phyloP scores from a whole-genome alignment of 768 basidiomycete species.

The Filobasidium wieringae region DNA sequence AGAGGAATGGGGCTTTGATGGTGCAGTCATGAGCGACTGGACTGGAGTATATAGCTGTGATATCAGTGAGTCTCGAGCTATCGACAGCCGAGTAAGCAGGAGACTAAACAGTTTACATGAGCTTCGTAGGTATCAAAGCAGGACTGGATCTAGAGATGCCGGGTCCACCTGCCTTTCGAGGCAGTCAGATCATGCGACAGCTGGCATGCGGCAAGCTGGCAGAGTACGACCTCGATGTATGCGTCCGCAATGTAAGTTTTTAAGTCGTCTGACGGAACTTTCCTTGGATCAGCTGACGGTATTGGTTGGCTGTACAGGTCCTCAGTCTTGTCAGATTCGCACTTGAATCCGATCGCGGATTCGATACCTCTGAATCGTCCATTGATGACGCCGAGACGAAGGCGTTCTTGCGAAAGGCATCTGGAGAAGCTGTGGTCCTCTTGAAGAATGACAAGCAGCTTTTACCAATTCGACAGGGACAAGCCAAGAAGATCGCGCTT shows the following conservation, averaged over 20 bases:
- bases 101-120: constrained; percentile 44
- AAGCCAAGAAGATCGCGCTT: constrained; percentile 47
- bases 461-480: constrained; percentile 44
- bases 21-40: constrained; percentile 51
- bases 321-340: neutral
- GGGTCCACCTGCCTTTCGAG: constrained; percentile 23
- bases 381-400: constrained; percentile 1
- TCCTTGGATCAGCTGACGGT: neutral
- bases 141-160: constrained; percentile 46
- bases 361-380: neutral
- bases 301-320: neutral
- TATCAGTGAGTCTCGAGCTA: neutral
- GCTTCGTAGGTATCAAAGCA: constrained; percentile 52
- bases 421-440: constrained; percentile 53
- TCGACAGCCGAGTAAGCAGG: no score
- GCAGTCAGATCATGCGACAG: constrained; percentile 38
- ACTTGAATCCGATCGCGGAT: neutral
- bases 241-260: constrained; percentile 49
- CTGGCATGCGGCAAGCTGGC: constrained; percentile 52
- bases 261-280: no score
- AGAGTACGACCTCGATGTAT: constrained; percentile 53
- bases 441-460: constrained; percentile 49
- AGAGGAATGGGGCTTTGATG: constrained; percentile 56
- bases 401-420: constrained; percentile 48
- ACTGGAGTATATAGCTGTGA: no score